Evolutionary conservation across 2,329 filamentous ascomycete genomes (phyloP), one percentile per base, ranked within the genome.

Genomic region (Aspergillus ochraceoroseus): DNA sequence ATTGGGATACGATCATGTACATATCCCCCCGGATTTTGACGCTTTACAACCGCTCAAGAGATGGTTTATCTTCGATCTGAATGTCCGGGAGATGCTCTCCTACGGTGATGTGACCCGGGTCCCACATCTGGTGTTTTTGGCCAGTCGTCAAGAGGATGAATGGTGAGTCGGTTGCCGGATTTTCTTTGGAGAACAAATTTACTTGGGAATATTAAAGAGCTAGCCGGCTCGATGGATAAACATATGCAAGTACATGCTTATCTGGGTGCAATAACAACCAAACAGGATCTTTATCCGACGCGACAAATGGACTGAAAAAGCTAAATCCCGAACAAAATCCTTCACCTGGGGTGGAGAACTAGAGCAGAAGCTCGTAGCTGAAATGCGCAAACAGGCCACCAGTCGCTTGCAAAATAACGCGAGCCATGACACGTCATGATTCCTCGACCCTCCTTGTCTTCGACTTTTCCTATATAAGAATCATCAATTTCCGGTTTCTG

Each of bases 51-150:
- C 49, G 5, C 22, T 55, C 2, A 46, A 47, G 22, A 12, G 47
- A 39, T 55, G 50, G 46, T 54, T 54, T 27, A 47, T 54, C 25
- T 35, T 51, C 25, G 50, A 54, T 36, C 17, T 51, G 9, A 36
- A 44, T 32, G 48, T 52, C 5, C 22, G 14, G 11, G 26, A 43
- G 19, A 19, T 15, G 25, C 43, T 53, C 3, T 43, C 13, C 15
- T 11, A 17, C n/a, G 39, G 38, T 7, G 42, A 46, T 25, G 29
- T 52, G 19, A 28, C 38, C 13, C 43, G 37, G 30, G 11, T 55
- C 28, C 48, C 52, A 4, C 47, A 55, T 38, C 17, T 30, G 23
- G 43, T 52, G 20, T 54, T 52, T 33, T 37, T 52, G 26, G 51
- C 45, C 29, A 55, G 51, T 31, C 40, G 31, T 28, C 50, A 48